Evolutionary conservation across 352 stramenopile species (phyloP).

Genomic region (Globisporangium barbulae): DNA sequence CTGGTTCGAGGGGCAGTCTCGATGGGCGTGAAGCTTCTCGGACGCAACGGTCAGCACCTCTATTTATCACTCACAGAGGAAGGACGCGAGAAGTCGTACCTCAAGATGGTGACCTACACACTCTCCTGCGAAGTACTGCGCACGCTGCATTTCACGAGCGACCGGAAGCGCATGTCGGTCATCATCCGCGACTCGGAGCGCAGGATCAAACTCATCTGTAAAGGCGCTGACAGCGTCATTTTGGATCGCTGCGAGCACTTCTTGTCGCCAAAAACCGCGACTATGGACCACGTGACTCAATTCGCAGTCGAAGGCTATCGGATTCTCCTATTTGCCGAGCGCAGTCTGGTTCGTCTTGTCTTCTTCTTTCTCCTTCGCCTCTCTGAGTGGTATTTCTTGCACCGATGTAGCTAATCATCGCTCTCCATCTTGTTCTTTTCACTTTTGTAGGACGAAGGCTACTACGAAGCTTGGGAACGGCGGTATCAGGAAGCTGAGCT

Average conservation of each 20-base stretch:
- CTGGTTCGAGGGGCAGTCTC: conserved; percentile 77
- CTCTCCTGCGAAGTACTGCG: conserved; percentile 66
- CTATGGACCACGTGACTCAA: conserved; percentile 73
- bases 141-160: conserved; percentile 73
- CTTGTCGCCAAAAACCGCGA: conserved; percentile 44
- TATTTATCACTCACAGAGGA: conserved; percentile 66
- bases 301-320: conserved; percentile 85
- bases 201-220: conserved; percentile 68
- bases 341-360: conserved; percentile 45
- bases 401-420: background rate
- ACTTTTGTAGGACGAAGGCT: conserved; percentile 45
- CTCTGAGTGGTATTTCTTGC: background rate
- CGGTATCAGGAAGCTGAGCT: conserved; percentile 70
- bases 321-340: conserved; percentile 82
- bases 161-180: conserved; percentile 82
- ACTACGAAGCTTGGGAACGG: conserved; percentile 66
- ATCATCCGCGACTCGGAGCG: conserved; percentile 59
- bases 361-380: background rate
- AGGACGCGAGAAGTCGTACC: conserved; percentile 42
- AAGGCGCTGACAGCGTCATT: conserved; percentile 80
- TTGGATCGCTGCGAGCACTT: conserved; percentile 64
- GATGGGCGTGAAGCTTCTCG: conserved; percentile 83
- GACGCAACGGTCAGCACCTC: conserved; percentile 43
- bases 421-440: background rate
- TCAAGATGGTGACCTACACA: conserved; percentile 68